These are phyloP conservation scores for Ganoderma sinense DNA, from an alignment of 1,284 basidiomycete species.

Conservation along the genomic window DNA sequence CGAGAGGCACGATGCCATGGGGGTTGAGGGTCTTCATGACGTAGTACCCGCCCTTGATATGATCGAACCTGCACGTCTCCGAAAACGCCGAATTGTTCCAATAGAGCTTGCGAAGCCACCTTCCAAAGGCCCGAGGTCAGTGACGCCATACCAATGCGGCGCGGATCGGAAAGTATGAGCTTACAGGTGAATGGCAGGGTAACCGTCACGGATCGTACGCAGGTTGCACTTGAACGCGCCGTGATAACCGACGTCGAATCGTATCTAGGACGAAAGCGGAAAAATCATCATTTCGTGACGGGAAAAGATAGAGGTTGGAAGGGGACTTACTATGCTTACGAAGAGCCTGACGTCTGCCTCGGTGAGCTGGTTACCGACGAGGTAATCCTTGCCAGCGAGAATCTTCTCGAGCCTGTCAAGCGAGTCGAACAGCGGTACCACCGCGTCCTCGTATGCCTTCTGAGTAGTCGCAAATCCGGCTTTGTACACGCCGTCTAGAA, in stretches of 20 bases:
- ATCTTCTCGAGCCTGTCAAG: slow-evolving; percentile 86
- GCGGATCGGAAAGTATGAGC: slow-evolving; percentile 23
- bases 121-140: slow-evolving; percentile 32
- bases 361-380: slow-evolving; percentile 84
- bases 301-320: neutral
- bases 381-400: slow-evolving; percentile 80
- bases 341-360: slow-evolving; percentile 94
- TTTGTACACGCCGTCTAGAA: slow-evolving; percentile 85
- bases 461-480: slow-evolving; percentile 88
- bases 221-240: slow-evolving; percentile 96
- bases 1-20: slow-evolving; percentile 73
- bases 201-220: slow-evolving; percentile 79
- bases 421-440: slow-evolving; percentile 74
- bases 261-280: slow-evolving; percentile 44
- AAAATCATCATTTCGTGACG: neutral
- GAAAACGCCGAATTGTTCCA: slow-evolving; percentile 93
- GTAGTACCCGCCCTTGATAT: slow-evolving; percentile 89
- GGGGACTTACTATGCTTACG: slow-evolving; percentile 83
- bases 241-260: slow-evolving; percentile 88
- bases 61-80: slow-evolving; percentile 87
- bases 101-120: slow-evolving; percentile 90
- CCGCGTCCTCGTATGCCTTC: slow-evolving; percentile 83
- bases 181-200: slow-evolving; percentile 80
- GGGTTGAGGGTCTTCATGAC: slow-evolving; percentile 55
- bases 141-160: slow-evolving; percentile 2